phyloP scores from a whole-genome alignment of 2,329 filamentous ascomycete species.

The Sphaerulina populicola region DNA sequence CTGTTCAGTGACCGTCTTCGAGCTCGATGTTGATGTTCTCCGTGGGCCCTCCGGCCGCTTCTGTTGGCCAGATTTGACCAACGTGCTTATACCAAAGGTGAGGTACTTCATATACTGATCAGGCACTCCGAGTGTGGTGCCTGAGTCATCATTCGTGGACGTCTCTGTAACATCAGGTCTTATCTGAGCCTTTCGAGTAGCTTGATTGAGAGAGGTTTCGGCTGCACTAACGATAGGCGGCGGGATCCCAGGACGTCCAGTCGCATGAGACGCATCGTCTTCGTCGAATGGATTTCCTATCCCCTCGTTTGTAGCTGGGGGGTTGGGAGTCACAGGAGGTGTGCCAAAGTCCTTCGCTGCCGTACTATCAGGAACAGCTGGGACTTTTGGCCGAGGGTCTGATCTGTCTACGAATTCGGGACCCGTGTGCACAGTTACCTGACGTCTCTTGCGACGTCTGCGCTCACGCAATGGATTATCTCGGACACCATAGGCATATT shows the following conservation, averaged over 20 bases:
- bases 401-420: slow-evolving; percentile 9
- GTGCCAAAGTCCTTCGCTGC: slow-evolving; percentile 13
- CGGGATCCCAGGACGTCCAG: slow-evolving; percentile 36
- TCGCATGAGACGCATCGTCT: slow-evolving; percentile 9
- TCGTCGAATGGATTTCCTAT: background rate
- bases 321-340: background rate
- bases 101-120: slow-evolving; percentile 46
- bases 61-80: slow-evolving; percentile 22
- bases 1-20: slow-evolving; percentile 19
- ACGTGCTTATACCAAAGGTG: slow-evolving; percentile 39
- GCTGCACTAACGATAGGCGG: slow-evolving; percentile 41
- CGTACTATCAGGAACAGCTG: slow-evolving; percentile 6
- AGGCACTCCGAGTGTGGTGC: slow-evolving; percentile 37
- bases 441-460: slow-evolving; percentile 40
- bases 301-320: background rate
- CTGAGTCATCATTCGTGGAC: slow-evolving; percentile 14
- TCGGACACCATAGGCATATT: slow-evolving; percentile 73
- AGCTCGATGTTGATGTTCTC: slow-evolving; percentile 23
- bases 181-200: slow-evolving; percentile 34
- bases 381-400: slow-evolving; percentile 1
- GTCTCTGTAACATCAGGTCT: slow-evolving; percentile 9
- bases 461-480: slow-evolving; percentile 66
- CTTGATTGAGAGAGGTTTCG: slow-evolving; percentile 39
- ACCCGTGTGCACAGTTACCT: slow-evolving; percentile 14
- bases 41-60: slow-evolving; percentile 20